Conservation (phyloP, 306 rosid genomes). For the Mimosa bimucronata region DNA sequence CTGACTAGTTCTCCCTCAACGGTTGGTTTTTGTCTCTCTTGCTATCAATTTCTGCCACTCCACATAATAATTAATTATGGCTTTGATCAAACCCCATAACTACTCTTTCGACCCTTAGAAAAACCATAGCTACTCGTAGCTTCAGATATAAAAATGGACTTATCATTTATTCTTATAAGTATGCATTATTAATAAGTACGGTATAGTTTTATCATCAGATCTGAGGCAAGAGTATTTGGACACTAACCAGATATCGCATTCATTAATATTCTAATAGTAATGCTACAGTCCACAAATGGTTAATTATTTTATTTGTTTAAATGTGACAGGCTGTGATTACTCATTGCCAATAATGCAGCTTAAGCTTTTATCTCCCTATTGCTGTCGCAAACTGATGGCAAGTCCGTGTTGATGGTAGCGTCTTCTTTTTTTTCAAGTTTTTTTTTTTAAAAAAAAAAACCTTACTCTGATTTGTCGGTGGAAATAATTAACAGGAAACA, state of each 20-base stretch:
- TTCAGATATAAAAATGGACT: neutral
- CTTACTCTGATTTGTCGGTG: neutral
- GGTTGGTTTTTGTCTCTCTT: neutral
- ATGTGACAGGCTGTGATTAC: neutral
- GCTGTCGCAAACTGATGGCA: neutral
- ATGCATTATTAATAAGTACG: too few relatives aligned
- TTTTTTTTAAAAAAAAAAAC: too few relatives aligned
- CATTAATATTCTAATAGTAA: neutral
- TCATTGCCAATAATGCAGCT: neutral
- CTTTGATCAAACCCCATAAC: neutral
- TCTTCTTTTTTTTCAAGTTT: neutral
- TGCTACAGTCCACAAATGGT: neutral
- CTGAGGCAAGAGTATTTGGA: neutral
- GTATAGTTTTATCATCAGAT: neutral
- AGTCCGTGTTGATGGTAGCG: neutral
- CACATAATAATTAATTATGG: too few relatives aligned
- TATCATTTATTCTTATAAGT: neutral
- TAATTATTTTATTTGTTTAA: neutral
- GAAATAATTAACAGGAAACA: neutral
- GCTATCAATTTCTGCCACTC: neutral
- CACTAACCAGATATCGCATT: neutral
- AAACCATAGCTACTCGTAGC: neutral
- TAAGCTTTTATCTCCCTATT: neutral
- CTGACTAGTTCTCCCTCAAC: neutral
- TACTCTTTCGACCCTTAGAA: neutral